phyloP scores from a whole-genome alignment of 495 filamentous ascomycete genomes.

The Aspergillus kassunensis region DNA sequence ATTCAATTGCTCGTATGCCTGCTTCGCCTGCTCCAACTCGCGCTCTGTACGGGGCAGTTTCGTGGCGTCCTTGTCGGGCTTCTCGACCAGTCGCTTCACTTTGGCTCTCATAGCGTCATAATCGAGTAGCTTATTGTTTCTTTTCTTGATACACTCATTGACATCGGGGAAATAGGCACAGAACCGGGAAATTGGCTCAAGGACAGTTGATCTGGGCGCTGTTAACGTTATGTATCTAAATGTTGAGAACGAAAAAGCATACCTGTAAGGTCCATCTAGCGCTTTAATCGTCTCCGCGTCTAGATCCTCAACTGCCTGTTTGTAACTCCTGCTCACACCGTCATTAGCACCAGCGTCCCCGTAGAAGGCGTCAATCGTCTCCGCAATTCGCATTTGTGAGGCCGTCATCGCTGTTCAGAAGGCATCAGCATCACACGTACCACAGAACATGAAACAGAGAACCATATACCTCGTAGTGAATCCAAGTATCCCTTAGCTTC shows the following conservation, averaged over 20 bases:
- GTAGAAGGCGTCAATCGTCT: slow-evolving; percentile 99
- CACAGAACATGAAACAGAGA: not conserved
- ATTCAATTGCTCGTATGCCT: slow-evolving; percentile 92
- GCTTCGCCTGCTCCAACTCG: slow-evolving; percentile 87
- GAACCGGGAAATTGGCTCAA: slow-evolving; percentile 92
- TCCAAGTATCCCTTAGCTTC: slow-evolving; percentile 98
- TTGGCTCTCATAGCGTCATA: slow-evolving; percentile 94
- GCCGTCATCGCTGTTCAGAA: slow-evolving; percentile 82
- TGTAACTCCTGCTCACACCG: slow-evolving; percentile 92
- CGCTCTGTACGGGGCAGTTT: slow-evolving; percentile 93
- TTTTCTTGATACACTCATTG: slow-evolving; percentile 99
- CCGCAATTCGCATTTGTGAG: slow-evolving; percentile 98
- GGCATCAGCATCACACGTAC: slow-evolving; percentile 9
- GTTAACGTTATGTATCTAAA: no score
- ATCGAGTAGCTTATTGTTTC: slow-evolving; percentile 94
- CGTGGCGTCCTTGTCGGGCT: slow-evolving; percentile 95
- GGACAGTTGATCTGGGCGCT: slow-evolving; percentile 68
- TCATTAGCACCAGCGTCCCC: slow-evolving; percentile 92
- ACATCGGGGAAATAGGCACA: slow-evolving; percentile 99
- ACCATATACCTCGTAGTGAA: slow-evolving; percentile 72
- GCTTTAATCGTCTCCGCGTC: slow-evolving; percentile 99
- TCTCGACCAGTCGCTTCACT: slow-evolving; percentile 94
- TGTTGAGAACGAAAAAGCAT: slow-evolving; percentile 15
- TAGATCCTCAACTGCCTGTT: slow-evolving; percentile 94
- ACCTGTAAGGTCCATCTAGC: slow-evolving; percentile 94